Conservation (phyloP, 176 grass and related monocot species). For the Zoysia japonica region DNA sequence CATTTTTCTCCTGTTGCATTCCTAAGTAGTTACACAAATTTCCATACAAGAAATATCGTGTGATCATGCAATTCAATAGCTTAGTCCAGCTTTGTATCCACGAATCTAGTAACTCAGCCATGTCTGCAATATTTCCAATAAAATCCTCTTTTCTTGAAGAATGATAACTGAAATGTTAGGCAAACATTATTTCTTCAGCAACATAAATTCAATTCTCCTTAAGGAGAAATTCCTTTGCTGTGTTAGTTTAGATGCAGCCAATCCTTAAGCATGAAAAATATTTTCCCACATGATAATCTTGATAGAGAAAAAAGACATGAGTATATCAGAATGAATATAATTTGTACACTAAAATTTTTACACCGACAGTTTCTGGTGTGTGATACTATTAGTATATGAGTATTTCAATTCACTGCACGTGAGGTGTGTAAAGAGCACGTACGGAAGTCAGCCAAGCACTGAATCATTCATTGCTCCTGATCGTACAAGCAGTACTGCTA, state of each 20-base stretch:
- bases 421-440: too few relatives aligned
- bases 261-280: neutral
- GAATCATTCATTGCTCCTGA: too few relatives aligned
- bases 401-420: too few relatives aligned
- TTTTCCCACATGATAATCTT: neutral
- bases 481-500: too few relatives aligned
- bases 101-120: neutral
- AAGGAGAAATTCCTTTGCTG: neutral
- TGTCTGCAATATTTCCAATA: neutral
- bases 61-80: neutral
- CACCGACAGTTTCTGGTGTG: too few relatives aligned
- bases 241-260: neutral
- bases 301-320: neutral
- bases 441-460: too few relatives aligned
- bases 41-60: neutral
- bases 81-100: neutral
- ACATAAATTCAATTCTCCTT: neutral
- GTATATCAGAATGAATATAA: neutral
- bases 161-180: neutral
- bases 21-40: neutral
- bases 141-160: neutral
- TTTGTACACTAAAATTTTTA: neutral
- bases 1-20: neutral
- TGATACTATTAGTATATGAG: too few relatives aligned
- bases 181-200: neutral